These are phyloP conservation scores for Amesomyces nigricolor DNA, from an alignment of 2,329 filamentous ascomycete genomes.

Conservation along the genomic window DNA sequence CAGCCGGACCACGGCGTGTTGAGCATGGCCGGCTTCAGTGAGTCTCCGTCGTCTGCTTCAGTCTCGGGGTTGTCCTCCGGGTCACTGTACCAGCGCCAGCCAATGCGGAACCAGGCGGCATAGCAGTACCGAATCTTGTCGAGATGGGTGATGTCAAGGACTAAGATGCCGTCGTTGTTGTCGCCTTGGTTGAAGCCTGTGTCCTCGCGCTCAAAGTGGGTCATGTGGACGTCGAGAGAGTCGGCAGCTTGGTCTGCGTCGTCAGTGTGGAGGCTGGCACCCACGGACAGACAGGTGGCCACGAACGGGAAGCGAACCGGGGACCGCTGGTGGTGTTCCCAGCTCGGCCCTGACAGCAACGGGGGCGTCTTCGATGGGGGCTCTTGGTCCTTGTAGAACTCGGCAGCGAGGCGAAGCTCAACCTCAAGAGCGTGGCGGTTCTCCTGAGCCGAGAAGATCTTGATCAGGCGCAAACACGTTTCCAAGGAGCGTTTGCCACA, in stretches of 20 bases:
- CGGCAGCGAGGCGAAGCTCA: neutral
- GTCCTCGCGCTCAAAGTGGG: neutral
- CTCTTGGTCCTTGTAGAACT: neutral
- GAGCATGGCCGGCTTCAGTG: neutral
- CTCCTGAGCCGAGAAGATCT: neutral
- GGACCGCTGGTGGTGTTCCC: neutral
- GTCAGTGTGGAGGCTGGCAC: neutral
- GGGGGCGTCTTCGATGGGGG: neutral
- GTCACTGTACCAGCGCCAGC: neutral
- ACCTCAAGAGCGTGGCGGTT: neutral
- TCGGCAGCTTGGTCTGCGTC: neutral
- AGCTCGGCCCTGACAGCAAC: neutral
- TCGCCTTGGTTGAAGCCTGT: neutral
- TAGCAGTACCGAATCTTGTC: neutral
- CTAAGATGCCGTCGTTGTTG: neutral
- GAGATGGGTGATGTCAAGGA: neutral
- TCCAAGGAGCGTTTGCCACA: neutral
- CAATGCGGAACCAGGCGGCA: neutral
- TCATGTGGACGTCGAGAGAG: neutral
- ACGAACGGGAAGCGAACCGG: slow-evolving; percentile 4
- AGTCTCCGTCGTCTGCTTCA: neutral
- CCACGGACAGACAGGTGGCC: neutral
- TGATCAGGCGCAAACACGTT: neutral
- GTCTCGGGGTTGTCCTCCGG: neutral
- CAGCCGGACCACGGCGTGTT: neutral